These are phyloP conservation scores for Heliosperma pusillum DNA, from an alignment of 148 eudicot genomes.

Conservation along the genomic window DNA sequence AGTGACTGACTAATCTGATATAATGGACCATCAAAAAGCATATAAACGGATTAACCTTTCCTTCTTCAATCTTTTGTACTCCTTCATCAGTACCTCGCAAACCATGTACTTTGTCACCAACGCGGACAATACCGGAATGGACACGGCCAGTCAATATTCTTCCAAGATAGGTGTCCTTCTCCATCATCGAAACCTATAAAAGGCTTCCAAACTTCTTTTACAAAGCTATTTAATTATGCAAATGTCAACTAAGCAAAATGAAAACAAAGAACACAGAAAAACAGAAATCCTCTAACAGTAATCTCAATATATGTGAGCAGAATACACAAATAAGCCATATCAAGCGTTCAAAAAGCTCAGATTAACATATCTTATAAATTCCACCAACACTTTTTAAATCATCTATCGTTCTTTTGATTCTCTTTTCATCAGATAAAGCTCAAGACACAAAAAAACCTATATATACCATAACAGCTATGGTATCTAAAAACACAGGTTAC, in stretches of 20 bases:
- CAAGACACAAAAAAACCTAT: background rate
- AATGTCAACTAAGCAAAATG: background rate
- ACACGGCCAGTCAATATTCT: conserved; percentile 91
- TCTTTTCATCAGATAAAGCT: background rate
- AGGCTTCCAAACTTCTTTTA: conserved; percentile 53
- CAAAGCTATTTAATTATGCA: conserved; percentile 32
- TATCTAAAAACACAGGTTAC: background rate
- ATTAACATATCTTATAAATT: background rate
- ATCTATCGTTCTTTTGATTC: background rate
- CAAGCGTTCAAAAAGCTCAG: background rate
- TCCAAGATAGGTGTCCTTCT: conserved; percentile 80
- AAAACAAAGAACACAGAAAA: background rate
- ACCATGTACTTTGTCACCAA: conserved; percentile 94
- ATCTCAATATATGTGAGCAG: background rate
- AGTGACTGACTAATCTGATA: background rate
- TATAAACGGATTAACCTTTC: conserved; percentile 57
- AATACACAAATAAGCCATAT: background rate
- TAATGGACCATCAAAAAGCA: background rate
- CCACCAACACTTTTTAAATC: background rate
- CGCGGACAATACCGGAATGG: conserved; percentile 63
- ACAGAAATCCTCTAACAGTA: background rate
- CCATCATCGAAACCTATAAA: conserved; percentile 99
- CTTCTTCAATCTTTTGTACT: conserved; percentile 82
- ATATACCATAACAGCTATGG: background rate
- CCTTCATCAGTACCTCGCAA: conserved; percentile 60